phyloP scores from a whole-genome alignment of 1,284 basidiomycete genomes.

The Spongispora temasekensis region DNA sequence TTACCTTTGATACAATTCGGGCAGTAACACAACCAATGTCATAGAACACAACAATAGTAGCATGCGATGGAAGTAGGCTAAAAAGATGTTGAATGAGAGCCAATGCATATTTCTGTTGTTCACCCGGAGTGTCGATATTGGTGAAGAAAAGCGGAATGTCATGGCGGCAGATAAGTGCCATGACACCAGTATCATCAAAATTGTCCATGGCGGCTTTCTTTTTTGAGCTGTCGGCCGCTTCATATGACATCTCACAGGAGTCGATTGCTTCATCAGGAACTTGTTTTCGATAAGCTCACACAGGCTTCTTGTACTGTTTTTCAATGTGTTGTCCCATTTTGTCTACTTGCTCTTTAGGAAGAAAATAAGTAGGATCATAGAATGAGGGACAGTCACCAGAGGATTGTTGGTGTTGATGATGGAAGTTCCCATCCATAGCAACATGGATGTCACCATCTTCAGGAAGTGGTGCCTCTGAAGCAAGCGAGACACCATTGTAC shows the following conservation, averaged over 20 bases:
- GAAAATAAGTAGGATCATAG: conserved; percentile 2
- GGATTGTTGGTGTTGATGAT: background rate
- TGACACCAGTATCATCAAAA: conserved; percentile 1
- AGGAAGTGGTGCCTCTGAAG: background rate
- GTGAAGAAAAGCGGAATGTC: conserved; percentile 3
- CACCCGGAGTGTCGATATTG: conserved; percentile 2
- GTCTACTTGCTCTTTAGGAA: conserved; percentile 3
- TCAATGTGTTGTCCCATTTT: background rate
- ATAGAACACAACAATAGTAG: background rate
- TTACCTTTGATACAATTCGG: background rate
- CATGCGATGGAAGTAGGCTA: background rate
- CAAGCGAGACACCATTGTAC: background rate
- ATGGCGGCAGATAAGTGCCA: conserved; percentile 4
- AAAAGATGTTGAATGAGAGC: background rate
- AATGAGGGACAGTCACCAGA: background rate
- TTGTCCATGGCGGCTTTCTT: conserved; percentile 1
- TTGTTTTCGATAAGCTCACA: too few relatives aligned
- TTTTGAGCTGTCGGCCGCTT: conserved; percentile 3
- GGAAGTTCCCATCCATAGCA: conserved; percentile 4
- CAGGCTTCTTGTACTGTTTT: conserved; percentile 1
- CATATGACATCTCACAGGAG: background rate
- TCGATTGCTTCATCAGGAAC: conserved; percentile 6
- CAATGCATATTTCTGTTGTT: conserved; percentile 6
- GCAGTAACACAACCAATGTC: conserved; percentile 6
- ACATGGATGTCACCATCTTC: conserved; percentile 4